Conservation (phyloP, 176 grass and related monocot genomes). For the Secale cereale region DNA sequence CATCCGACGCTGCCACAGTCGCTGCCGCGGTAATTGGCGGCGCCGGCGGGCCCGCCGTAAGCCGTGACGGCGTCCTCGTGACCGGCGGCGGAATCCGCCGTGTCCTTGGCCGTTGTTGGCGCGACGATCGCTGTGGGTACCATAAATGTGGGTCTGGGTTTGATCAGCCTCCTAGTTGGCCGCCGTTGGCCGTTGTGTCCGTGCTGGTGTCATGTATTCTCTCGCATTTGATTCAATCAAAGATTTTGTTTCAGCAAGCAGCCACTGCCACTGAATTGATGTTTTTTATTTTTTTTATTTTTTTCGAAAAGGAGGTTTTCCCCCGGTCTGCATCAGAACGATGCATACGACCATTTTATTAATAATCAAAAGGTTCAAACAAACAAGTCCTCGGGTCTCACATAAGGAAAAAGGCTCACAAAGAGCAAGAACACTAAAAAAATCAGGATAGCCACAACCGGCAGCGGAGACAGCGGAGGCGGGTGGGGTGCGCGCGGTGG, state of each 20-base stretch:
- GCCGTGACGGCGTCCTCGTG: neutral
- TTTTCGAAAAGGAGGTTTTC: too few species aligned
- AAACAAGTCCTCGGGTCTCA: too few species aligned
- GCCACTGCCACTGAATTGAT: neutral
- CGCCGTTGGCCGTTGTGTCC: constrained; percentile 25
- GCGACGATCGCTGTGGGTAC: neutral
- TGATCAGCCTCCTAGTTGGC: neutral
- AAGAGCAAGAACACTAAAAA: too few species aligned
- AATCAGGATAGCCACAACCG: too few species aligned
- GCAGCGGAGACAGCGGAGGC: too few species aligned
- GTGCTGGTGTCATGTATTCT: constrained; percentile 8
- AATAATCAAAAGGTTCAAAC: too few species aligned
- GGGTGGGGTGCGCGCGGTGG: too few species aligned
- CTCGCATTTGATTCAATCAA: constrained; percentile 22
- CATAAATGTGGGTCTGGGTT: constrained; percentile 2
- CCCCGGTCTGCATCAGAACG: too few species aligned
- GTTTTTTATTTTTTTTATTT: too few species aligned
- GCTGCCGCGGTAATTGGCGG: constrained; percentile 9
- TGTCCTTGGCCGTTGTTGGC: neutral
- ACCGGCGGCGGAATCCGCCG: neutral
- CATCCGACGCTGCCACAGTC: neutral
- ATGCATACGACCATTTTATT: too few species aligned
- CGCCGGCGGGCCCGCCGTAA: neutral
- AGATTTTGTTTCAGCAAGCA: neutral
- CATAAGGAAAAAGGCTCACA: too few species aligned